Base-by-base conservation (phyloP, 352 stramenopile genomes). In the Phytophthora chlamydospora region DNA sequence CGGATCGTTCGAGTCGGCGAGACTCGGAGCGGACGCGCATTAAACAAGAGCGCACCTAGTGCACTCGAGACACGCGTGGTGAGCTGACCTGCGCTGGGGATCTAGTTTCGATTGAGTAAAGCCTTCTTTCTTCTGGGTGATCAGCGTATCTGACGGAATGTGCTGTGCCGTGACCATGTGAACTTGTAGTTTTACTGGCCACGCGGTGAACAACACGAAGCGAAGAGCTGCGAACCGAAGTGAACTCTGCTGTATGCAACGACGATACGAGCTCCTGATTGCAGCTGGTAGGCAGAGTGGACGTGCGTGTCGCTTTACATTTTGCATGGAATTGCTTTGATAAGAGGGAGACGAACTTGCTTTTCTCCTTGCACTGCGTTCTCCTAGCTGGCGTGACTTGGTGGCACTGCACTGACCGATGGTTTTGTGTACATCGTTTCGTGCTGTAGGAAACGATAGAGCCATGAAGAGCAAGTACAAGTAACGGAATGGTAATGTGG, bases 11-110 rank as follows among this genome's bases (percentile, higher is more conserved):
- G 3, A 56, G 35, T 31, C 33, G 49, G 4, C 57, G 58, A 8
- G 59, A 78, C 8, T 38, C 46, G 5, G 66, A 78, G 38, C 54
- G 61, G 21, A 43, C 39, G 14, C 57, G 62, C 19, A 65, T 75
- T 19, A 73, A 75, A 41, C 70, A 75, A 58, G 70, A 78, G 34
- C 68, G 62, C 40, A 73, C 58, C 21, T 75, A 68, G 33, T 46
- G 29, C 38, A 33, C 34, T 49, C 5, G 16, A 52, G 1, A 17
- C 10, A 61, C 38, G 17, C 14, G 12, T 50, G 46, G 45, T 73
- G 51, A 64, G 50, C 29, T 45, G 32, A 39, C 32, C 6, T 54
- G 21, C 24, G 44, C 14, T 52, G 14, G 46, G 8, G 43, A 19
- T 19, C 17, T 62, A 56, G 21, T 29, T 62, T 52, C 10, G 33